Evolutionary conservation across 2,329 filamentous ascomycete genomes (phyloP).

Genomic region (Nothomitra cinnamomea): DNA sequence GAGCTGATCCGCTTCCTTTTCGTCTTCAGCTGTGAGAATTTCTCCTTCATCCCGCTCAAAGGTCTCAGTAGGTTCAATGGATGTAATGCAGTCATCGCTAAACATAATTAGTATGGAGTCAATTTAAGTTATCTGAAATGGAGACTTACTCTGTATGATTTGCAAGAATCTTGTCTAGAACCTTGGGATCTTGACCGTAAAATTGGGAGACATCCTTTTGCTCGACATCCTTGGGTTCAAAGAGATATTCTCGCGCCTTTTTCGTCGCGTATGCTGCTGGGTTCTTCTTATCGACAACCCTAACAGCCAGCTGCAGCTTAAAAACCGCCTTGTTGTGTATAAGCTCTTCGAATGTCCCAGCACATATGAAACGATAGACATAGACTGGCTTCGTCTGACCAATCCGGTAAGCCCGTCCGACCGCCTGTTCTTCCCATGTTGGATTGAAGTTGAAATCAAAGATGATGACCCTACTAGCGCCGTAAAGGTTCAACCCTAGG

Average conservation of each 20-base stretch:
- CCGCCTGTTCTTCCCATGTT: constrained; percentile 65
- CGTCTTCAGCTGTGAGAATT: constrained; percentile 44
- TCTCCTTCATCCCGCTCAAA: constrained; percentile 54
- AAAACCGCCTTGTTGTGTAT: constrained; percentile 61
- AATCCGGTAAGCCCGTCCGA: constrained; percentile 72
- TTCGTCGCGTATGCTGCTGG: constrained; percentile 48
- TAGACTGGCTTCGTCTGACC: constrained; percentile 67
- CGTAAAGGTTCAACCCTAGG: constrained; percentile 65
- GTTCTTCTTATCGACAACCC: constrained; percentile 73
- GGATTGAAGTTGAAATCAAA: constrained; percentile 76
- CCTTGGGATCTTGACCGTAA: constrained; percentile 38
- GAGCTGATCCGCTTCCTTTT: constrained; percentile 33
- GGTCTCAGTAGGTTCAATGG: constrained; percentile 51
- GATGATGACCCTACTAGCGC: constrained; percentile 73
- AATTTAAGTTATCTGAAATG: constrained; percentile 9
- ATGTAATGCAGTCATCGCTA: constrained; percentile 24
- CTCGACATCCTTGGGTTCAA: constrained; percentile 33
- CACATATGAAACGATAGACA: constrained; percentile 67
- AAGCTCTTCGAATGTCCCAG: constrained; percentile 62
- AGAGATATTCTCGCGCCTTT: constrained; percentile 36
- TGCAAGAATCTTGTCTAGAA: constrained; percentile 45
- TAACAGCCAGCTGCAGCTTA: constrained; percentile 63
- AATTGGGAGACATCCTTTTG: constrained; percentile 36
- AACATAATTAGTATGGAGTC: constrained; percentile 14
- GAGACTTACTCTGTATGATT: constrained; percentile 27